Base-by-base conservation (phyloP, 805 yeast species). In the Brettanomyces naardenensis region DNA sequence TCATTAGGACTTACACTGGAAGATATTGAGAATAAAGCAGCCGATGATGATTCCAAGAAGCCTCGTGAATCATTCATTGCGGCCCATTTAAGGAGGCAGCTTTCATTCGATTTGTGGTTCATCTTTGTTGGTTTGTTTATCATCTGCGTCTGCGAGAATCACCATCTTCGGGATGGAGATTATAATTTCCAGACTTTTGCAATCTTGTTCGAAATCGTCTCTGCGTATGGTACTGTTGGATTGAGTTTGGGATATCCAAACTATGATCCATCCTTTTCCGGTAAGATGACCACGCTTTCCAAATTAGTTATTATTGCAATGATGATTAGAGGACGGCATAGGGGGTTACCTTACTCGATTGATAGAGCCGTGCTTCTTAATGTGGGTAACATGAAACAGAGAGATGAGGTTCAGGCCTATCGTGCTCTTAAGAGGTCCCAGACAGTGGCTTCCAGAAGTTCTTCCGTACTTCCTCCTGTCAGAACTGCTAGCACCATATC, bases 211-310 rank as follows among this genome's bases (percentile, higher is more conserved):
- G 98, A 92, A 53, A 78, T 88, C 43, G 84, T 87, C 5, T 81
- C 95, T 46, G 97, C 97, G 0, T 94, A 92, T 60, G 97, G 97
- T 58, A 89, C 96, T 0, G 97, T 90, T 35, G 98, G 98, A 0
- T 61, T 92, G 43, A 84, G 95, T 4, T 59, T 88, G 38, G 98
- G 98, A 0, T 88, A 78, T 47, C 84, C 94, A 0, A 64, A 63
- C 33, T 64, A 73, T 3, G 65, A 71, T 43, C 67, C 87, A 6
- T 85, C 97, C 1, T 74, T 92, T 34, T 71, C 81, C 14, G 87
- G 75, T 0, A 74, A 80, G 52, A 86, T 90, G 55, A 71, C 73
- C 17, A 69, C 71, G 0, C 51, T 90, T 6, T 82, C 95, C 2
- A 92, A 92, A 53, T 65, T 92, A 32, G 85, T 90, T 3, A 78